Evolutionary conservation across 768 basidiomycete species (phyloP), one percentile per base, ranked within the genome.

Genomic region (Nevesoporus exiguus): DNA sequence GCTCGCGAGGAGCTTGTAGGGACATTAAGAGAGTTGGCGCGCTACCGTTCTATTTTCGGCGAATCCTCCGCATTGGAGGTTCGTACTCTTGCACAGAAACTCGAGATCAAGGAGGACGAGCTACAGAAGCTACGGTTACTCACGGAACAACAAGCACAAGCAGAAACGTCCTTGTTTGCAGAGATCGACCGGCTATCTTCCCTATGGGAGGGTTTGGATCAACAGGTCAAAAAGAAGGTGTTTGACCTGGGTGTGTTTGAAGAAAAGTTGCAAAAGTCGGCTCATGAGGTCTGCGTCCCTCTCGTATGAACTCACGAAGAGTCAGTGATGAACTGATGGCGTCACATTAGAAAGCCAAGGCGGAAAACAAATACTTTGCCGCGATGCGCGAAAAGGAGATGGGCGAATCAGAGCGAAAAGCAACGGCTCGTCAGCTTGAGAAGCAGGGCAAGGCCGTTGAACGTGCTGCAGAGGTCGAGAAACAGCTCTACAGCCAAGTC

Each of bases 281-380:
- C 73, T 17, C 77, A 83, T 22, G 94, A 96, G 70, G 94, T 92
- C 21, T 19, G 48, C 49, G 81, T 74, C 30, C 15, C 52, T 58
- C 15, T 42, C 6, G 33, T 22, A 52, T 17, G 17, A 7, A 9
- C 1, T 0, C 9, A 29, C 3, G 8, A 33, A 30, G 19, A 3
- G 3, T 13, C 22, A 24, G 22, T 57, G 37, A 56, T 19, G 48
- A 22, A 0, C 10, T 2, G 40, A 54, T 40, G 49, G 14, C 17
- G 33, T 49, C 37, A 22, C 15, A 19, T 33, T 71, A 98, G 93
- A 92, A 91, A 86, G 90, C 93, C 9, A 98, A 96, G 73, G 85
- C 90, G 15, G 95, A 98, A 55, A 96, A 94, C 75, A 98, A 95
- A 69, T 98, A 84, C 66, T 98, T 85, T 65, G 81, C 90, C 17